These are phyloP conservation scores for Picea engelmannii DNA, from an alignment of 83 land plant genomes.

Conservation along the genomic window DNA sequence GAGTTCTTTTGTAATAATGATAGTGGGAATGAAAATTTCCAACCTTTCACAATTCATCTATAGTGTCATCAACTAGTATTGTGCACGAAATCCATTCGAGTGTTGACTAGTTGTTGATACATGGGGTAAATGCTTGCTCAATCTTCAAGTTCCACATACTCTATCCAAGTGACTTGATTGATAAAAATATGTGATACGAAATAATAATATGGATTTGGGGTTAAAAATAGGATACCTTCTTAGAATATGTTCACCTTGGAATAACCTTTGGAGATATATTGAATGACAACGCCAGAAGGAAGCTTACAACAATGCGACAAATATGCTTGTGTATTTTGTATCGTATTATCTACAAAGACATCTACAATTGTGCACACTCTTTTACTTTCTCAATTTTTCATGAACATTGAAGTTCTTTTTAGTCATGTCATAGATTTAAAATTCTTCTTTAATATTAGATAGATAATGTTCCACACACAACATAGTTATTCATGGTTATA, in stretches of 20 bases:
- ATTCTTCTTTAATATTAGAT: too few species aligned
- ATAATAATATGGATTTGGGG: not conserved
- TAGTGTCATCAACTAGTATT: slow-evolving; percentile 73
- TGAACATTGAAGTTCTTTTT: too few species aligned
- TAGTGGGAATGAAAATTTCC: slow-evolving; percentile 67
- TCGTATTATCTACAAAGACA: slow-evolving; percentile 25
- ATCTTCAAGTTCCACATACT: slow-evolving; percentile 79
- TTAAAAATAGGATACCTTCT: not conserved
- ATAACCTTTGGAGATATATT: slow-evolving; percentile 42
- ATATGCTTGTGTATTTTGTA: slow-evolving; percentile 1
- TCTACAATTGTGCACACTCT: slow-evolving; percentile 54
- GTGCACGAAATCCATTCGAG: slow-evolving; percentile 78
- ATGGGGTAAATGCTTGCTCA: slow-evolving; percentile 34
- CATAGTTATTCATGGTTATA: too few species aligned
- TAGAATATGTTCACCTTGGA: slow-evolving; percentile 25
- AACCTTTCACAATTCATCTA: slow-evolving; percentile 81
- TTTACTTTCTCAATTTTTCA: not conserved
- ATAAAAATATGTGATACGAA: not conserved
- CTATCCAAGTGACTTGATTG: slow-evolving; percentile 63
- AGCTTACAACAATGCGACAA: slow-evolving; percentile 19
- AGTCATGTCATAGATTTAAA: too few species aligned
- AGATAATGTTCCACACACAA: too few species aligned
- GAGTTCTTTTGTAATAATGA: slow-evolving; percentile 64
- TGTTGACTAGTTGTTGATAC: slow-evolving; percentile 46
- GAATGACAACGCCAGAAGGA: slow-evolving; percentile 34